phyloP scores from a whole-genome alignment of 2,329 filamentous ascomycete species.

The Celoporthe dispersa region DNA sequence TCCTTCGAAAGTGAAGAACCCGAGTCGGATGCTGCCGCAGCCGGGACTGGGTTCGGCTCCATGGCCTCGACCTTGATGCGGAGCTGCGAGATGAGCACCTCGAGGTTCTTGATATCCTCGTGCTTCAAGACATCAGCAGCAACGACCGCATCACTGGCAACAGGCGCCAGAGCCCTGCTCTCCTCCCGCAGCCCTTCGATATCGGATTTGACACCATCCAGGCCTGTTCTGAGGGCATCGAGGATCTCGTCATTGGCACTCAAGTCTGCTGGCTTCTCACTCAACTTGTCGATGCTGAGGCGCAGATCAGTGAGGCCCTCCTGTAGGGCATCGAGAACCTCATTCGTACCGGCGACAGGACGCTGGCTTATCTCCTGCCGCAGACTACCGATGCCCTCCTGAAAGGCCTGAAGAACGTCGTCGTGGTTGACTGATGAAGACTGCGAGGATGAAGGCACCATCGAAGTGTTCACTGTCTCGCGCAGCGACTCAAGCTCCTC shows the following conservation, averaged over 20 bases:
- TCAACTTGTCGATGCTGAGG: conserved; percentile 74
- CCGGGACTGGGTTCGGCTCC: conserved; percentile 53
- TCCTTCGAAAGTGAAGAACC: conserved; percentile 48
- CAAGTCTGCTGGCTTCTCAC: conserved; percentile 79
- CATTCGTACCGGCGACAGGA: conserved; percentile 73
- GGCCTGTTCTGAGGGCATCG: conserved; percentile 81
- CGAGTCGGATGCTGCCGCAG: conserved; percentile 40
- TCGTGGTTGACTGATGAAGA: conserved; percentile 50
- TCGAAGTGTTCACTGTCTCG: conserved; percentile 72
- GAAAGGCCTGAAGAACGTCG: conserved; percentile 73
- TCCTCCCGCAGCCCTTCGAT: conserved; percentile 76
- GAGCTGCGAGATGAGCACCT: conserved; percentile 80
- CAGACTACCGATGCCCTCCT: conserved; percentile 74
- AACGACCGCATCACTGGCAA: conserved; percentile 57
- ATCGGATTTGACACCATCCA: conserved; percentile 75
- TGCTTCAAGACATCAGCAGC: conserved; percentile 61
- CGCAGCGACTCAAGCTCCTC: conserved; percentile 83
- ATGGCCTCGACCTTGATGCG: conserved; percentile 83
- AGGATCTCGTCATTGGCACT: conserved; percentile 89
- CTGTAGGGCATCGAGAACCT: conserved; percentile 87
- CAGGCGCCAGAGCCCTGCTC: conserved; percentile 53
- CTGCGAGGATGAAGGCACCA: conserved; percentile 63
- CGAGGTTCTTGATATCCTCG: conserved; percentile 83
- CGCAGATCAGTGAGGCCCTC: conserved; percentile 83
- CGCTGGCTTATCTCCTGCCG: conserved; percentile 73